Evolutionary conservation across 164 flowering plant genomes (phyloP).

Genomic region (Aristolochia contorta): DNA sequence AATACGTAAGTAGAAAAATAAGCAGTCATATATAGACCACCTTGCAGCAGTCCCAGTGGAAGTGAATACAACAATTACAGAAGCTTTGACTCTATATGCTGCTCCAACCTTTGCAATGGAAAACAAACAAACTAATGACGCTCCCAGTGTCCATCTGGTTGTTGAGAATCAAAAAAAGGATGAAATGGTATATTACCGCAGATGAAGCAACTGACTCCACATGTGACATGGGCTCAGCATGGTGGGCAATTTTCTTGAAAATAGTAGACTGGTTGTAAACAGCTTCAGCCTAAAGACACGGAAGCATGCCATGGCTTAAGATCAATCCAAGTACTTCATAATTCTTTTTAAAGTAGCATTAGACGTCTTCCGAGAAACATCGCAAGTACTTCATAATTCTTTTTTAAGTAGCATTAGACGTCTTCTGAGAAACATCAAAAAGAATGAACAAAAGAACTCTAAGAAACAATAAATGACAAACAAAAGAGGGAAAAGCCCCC

Average conservation of each 20-base stretch:
- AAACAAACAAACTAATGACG: neutral
- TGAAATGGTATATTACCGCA: conserved; percentile 28
- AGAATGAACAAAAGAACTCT: too few species aligned
- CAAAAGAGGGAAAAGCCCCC: too few species aligned
- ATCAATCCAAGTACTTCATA: too few species aligned
- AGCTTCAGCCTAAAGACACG: conserved; percentile 33
- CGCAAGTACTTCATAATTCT: too few species aligned
- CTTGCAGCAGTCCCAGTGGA: conserved; percentile 49
- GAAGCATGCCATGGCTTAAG: too few species aligned
- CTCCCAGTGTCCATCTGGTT: neutral
- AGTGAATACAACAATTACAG: conserved; percentile 43
- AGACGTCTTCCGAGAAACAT: too few species aligned
- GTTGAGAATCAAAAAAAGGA: neutral
- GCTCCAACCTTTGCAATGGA: conserved; percentile 27
- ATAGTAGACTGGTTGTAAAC: conserved; percentile 36
- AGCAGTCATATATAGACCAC: conserved; percentile 9
- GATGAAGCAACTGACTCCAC: conserved; percentile 51
- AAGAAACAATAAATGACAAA: too few species aligned
- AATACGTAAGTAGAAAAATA: too few species aligned
- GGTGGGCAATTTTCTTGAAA: conserved; percentile 27
- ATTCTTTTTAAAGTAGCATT: too few species aligned
- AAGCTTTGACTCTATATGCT: conserved; percentile 36
- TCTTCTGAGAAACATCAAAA: too few species aligned
- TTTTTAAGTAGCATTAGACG: too few species aligned
- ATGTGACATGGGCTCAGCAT: conserved; percentile 39